Evolutionary conservation across 805 yeast species (phyloP).

Genomic region (Metschnikowia cerradonensis): DNA sequence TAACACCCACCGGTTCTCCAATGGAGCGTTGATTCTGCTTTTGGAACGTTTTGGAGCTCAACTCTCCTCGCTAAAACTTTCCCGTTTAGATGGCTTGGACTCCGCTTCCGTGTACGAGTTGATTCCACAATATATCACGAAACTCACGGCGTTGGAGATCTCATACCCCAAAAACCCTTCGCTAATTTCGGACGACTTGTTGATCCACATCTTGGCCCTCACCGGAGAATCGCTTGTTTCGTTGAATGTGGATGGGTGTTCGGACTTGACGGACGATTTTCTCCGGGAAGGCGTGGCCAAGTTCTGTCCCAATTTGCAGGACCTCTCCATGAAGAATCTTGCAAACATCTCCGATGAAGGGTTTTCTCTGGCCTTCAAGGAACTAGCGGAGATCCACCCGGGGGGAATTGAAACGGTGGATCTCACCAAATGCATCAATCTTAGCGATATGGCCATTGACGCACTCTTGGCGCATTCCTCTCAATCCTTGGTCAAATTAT

Average conservation of each 20-base stretch:
- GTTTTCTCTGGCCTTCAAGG: constrained; percentile 51
- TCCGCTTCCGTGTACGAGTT: constrained; percentile 55
- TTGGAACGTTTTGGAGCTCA: constrained; percentile 53
- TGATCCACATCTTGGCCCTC: constrained; percentile 56
- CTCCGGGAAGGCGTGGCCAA: constrained; percentile 53
- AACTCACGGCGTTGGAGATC: constrained; percentile 57
- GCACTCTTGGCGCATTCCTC: constrained; percentile 61
- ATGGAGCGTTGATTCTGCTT: constrained; percentile 59
- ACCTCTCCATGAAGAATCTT: constrained; percentile 53
- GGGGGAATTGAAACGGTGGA: constrained; percentile 59
- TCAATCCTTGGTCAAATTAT: constrained; percentile 62
- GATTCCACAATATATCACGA: constrained; percentile 56
- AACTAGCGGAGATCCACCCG: constrained; percentile 45
- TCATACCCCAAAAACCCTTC: constrained; percentile 66
- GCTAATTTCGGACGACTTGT: constrained; percentile 61
- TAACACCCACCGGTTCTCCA: constrained; percentile 80
- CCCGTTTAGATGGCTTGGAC: constrained; percentile 69
- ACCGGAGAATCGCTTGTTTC: constrained; percentile 58
- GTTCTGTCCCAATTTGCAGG: constrained; percentile 53
- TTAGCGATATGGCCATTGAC: constrained; percentile 60
- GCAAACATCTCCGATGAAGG: constrained; percentile 72
- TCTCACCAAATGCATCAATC: constrained; percentile 59
- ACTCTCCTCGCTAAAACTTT: constrained; percentile 55
- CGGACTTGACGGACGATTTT: constrained; percentile 63
- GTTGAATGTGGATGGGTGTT: constrained; percentile 69